These are phyloP conservation scores for Xylaria intraflava DNA, from an alignment of 495 filamentous ascomycete genomes.

Conservation along the genomic window DNA sequence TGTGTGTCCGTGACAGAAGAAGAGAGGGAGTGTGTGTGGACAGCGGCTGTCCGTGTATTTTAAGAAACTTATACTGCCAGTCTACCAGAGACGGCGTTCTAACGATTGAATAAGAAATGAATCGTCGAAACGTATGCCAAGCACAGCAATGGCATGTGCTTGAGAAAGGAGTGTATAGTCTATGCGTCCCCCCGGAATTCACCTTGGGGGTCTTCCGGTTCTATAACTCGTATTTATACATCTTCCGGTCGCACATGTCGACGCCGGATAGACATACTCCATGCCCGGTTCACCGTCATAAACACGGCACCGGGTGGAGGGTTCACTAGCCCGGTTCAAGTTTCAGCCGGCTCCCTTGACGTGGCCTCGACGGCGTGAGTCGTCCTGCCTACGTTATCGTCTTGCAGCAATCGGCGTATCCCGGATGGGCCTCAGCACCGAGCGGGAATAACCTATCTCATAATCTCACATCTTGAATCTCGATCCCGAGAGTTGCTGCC, in stretches of 20 bases:
- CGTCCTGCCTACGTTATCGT: background rate
- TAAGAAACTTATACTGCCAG: no score
- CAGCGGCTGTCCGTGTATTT: no score
- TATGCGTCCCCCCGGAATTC: background rate
- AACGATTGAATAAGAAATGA: no score
- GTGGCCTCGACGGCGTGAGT: background rate
- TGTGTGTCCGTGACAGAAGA: no score
- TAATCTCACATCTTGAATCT: background rate
- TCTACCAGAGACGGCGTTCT: no score
- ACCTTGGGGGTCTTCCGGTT: background rate
- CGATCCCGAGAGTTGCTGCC: no score
- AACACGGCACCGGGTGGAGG: background rate
- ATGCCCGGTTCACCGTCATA: background rate
- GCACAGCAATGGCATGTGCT: background rate
- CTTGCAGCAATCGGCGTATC: no score
- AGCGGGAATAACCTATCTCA: no score
- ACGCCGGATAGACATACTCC: background rate
- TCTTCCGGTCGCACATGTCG: background rate
- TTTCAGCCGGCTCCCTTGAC: background rate
- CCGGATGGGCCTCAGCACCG: no score
- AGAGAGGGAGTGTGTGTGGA: no score
- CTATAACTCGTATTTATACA: slow-evolving; percentile 2
- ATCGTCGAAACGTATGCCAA: no score
- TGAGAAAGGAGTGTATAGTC: background rate
- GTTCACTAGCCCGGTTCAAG: background rate